Base-by-base conservation (phyloP, 495 filamentous ascomycete species). In the Penicillium nucicola region DNA sequence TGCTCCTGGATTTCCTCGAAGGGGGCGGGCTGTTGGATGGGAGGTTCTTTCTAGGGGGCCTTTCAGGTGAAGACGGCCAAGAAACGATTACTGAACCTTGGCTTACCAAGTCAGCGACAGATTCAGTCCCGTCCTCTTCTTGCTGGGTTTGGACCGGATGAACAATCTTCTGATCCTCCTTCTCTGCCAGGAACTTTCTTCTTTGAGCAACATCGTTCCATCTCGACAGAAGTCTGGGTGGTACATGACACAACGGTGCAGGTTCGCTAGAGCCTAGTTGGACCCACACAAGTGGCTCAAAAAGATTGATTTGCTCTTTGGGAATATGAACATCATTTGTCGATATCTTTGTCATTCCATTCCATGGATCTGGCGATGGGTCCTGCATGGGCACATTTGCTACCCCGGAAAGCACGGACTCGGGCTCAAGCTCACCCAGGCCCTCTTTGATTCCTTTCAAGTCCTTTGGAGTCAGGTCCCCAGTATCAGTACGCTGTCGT, bases 221-320 rank as follows among this genome's bases (percentile, higher is more conserved):
- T 45, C 57, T 57, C 17, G 42, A 35, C 3, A 74, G 46, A 14
- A 75, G 60, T 17, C 34, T 20, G 31, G 69, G 57, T 3, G 74
- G 74, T 13, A 74, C 70, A 60, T 72, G 61, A 7, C 64, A 69
- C 18, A 50, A 53, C 18, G 64, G 58, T 31, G 34, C 32, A 14
- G 42, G 43, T 1, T 54, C 44, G 12, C 67, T 67, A 6, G 63
- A 34, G 12, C 47, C 37, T 15, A 71, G 64, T 22, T 74, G 75
- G 28, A 77, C 55, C 66, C 68, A 73, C n/a, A 80, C 70, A 13
- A 62, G 50, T 2, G 67, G 60, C 13, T 80, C 73, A 4, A 95
- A 62, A 14, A 91, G 61, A 15, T 70, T 57, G 41, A 68, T 65
- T 58, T 95, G 90, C 13, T 82, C 77, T 30, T 66, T 75, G 5